Conservation (phyloP, 2,329 filamentous ascomycete genomes). For the Hymenoscyphus albidus region DNA sequence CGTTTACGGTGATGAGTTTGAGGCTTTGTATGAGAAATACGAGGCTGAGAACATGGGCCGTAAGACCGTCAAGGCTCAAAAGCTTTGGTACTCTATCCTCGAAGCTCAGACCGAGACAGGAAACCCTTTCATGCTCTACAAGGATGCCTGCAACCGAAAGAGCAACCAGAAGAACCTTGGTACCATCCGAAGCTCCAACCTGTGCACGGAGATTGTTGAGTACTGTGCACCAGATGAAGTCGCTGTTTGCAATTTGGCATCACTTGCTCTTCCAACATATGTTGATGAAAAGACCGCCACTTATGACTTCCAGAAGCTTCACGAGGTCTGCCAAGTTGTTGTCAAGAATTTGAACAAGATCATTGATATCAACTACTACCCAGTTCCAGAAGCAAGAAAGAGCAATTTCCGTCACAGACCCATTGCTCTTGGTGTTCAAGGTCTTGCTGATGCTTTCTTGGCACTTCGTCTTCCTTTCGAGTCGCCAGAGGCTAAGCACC, state of each 20-base stretch:
- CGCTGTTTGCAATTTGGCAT: constrained; percentile 96
- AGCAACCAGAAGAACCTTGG: constrained; percentile 99
- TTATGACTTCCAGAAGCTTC: constrained; percentile 96
- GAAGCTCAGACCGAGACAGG: constrained; percentile 98
- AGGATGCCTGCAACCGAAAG: constrained; percentile 97
- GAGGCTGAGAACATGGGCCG: constrained; percentile 84
- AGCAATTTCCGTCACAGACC: constrained; percentile 97
- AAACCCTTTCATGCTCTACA: constrained; percentile 99
- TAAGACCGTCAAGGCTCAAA: constrained; percentile 92
- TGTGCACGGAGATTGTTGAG: constrained; percentile 98
- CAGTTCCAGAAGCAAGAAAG: constrained; percentile 87
- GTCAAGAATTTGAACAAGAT: constrained; percentile 97
- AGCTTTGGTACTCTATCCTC: constrained; percentile 98
- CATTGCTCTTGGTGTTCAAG: constrained; percentile 94
- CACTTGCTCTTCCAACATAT: constrained; percentile 83
- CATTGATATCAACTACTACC: constrained; percentile 97
- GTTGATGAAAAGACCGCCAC: constrained; percentile 80
- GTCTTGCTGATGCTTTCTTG: constrained; percentile 96
- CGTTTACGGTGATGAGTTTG: constrained; percentile 96
- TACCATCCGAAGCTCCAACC: constrained; percentile 96
- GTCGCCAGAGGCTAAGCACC: constrained; percentile 84
- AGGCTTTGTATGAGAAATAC: constrained; percentile 89
- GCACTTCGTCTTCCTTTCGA: constrained; percentile 96
- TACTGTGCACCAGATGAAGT: constrained; percentile 97
- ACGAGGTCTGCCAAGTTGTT: constrained; percentile 89